Base-by-base conservation (phyloP, 192 early-diverging fungal species). In the Backusella liffmaniae region DNA sequence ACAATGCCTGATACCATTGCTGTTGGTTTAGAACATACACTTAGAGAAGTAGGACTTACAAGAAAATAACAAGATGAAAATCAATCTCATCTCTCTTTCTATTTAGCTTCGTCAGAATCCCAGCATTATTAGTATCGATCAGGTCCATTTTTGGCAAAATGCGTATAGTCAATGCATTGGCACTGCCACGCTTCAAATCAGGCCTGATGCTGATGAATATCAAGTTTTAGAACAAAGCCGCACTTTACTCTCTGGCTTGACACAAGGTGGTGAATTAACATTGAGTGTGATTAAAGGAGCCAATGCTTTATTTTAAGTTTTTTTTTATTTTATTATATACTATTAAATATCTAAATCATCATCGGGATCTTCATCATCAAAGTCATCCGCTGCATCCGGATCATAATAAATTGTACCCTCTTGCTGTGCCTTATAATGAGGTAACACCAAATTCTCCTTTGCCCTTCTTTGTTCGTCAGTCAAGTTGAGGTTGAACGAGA, bases 291-390 rank as follows among this genome's bases (percentile, higher is more conserved):
- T 59, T 10, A 59, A 59, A 59, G 56, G 56, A 59, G 66, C 7
- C 8, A 67, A 67, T 37, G 32, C 66, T 67, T 7, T 67, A 29
- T 59, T 59, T 23, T 59, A 35, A 68, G 12, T 0, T 13, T 36
- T 10, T 34, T 34, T 36, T 67, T n/a, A n/a, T 67, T n/a, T 44
- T 23, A 4, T 67, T 15, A 3, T 69, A 32, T 69, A 69, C 10
- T 36, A 65, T 85, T 85, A 97, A 69, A 97, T 94, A 70, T 92
- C 92, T 39, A 97, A 86, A 85, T 97, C 95, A 67, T 94, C 95
- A 80, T 97, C 95, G 8, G 94, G 94, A 78, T 97, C 95, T 67
- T 96, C 96, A 37, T 91, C 89, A 79, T 97, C 96, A 87, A 92
- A 94, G 75, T 97, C 96, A 73, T 97, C 95, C 6, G 88, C 89